Base-by-base conservation (phyloP, 2,329 filamentous ascomycete species). In the Hypocreales sp. region DNA sequence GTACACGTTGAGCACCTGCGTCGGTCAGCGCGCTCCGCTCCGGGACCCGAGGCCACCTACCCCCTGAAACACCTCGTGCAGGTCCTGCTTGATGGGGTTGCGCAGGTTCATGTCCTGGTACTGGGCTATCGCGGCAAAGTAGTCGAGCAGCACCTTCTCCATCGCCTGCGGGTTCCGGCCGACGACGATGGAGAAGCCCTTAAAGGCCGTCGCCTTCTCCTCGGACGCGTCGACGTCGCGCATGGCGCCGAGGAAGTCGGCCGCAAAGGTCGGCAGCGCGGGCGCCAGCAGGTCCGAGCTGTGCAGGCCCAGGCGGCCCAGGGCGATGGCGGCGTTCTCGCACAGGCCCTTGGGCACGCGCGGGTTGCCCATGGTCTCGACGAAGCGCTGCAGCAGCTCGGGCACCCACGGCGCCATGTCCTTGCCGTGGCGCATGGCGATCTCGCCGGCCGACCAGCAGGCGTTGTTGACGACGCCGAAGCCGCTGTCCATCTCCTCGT, bases 401-500 rank as follows among this genome's bases (percentile, higher is more conserved):
- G 80, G 73, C 8, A 84, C 68, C 47, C 79, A 93, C 1, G 77
- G 78, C 2, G 65, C 65, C 71, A 94, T 80, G 29, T 67, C 72
- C 35, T 75, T 72, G 38, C 75, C 71, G 47, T 80, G 67, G 34
- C 82, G 75, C 51, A 93, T 74, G 11, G 84, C 73, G 35, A 95
- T 90, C 58, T 98, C 90, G 22, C 90, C 90, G 15, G 75, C 76
- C 6, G 86, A 92, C 90, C 90, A 98, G 57, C 87, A 95, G 14
- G 90, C 87, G 47, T 98, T 98, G 65, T 95, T 98, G 33, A 95
- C 75, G 17, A 95, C 86, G 33, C 84, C 83, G 50, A 93, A 94
- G 10, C 75, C 77, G 12, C 72, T 79, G 36, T 92, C 82, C 25
- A 83, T 73, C 34, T 84, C 79, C 40, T 92, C 82, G 34, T 86